Percentiles rank a stretch among this genome's conserved stretches.
These are phyloP conservation scores for Trypanosoma cruzi DNA, from an alignment of 208 protist species.

Conservation along the genomic window DNA sequence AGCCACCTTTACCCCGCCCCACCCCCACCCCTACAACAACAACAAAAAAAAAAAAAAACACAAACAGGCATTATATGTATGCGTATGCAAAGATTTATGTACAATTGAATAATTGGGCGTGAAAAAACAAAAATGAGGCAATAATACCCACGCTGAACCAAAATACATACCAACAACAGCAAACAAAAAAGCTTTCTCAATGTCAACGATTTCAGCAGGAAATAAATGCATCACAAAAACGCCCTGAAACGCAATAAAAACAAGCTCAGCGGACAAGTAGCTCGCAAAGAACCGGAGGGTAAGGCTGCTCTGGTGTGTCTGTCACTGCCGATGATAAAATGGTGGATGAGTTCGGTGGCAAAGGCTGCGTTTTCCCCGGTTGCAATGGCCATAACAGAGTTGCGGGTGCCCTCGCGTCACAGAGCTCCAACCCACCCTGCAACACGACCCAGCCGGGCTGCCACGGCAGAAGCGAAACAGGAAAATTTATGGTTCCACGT, in stretches of 20 bases:
- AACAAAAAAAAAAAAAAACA: not conserved
- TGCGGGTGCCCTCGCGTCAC: conserved; percentile 36
- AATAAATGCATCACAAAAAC: conserved; percentile 4
- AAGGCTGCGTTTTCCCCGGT: conserved; percentile 7
- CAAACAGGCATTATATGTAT: not conserved
- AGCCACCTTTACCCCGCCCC: not conserved
- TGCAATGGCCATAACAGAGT: conserved; percentile 50
- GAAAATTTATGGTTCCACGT: conserved; percentile 30
- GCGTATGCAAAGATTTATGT: not conserved
- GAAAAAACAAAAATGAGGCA: conserved; percentile 23
- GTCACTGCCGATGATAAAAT: conserved; percentile 17
- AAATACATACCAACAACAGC: conserved; percentile 4
- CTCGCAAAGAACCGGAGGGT: conserved; percentile 41
- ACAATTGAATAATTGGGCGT: too few relatives aligned
- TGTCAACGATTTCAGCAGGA: not conserved
- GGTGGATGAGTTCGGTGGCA: conserved; percentile 6
- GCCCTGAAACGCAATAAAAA: not conserved
- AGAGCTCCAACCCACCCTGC: conserved; percentile 49
- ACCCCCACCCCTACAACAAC: not conserved
- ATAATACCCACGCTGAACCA: not conserved
- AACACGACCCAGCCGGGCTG: conserved; percentile 52
- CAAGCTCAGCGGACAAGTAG: conserved; percentile 41
- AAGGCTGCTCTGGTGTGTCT: conserved; percentile 24
- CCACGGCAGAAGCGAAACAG: conserved; percentile 68
- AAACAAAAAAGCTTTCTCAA: not conserved